These are phyloP conservation scores for Exophiala sp. DNA, from an alignment of 2,329 filamentous ascomycete genomes.

Conservation along the genomic window DNA sequence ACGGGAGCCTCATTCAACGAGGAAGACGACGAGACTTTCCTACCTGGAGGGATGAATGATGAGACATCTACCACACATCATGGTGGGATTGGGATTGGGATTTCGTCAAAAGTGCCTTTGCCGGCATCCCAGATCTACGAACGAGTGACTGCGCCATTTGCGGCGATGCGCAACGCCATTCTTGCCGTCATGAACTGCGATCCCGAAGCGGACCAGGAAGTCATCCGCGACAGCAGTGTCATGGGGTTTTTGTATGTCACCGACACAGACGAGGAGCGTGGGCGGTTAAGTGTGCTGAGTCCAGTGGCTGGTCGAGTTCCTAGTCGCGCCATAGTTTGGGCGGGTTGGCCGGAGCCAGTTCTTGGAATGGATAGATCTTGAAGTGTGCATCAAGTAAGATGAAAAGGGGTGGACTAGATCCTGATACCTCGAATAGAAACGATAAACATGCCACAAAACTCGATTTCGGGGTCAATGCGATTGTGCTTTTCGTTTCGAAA, in stretches of 20 bases:
- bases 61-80: conserved; percentile 25
- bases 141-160: conserved; percentile 31
- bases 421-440: background rate
- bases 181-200: conserved; percentile 78
- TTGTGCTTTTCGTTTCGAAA: too few species aligned
- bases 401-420: background rate
- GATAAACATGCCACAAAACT: too few species aligned
- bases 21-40: conserved; percentile 43
- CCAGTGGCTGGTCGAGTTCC: conserved; percentile 78
- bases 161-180: conserved; percentile 67
- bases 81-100: background rate
- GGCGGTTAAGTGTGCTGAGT: conserved; percentile 71
- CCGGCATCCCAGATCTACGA: conserved; percentile 28
- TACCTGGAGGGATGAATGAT: conserved; percentile 36
- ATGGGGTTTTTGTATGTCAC: conserved; percentile 92
- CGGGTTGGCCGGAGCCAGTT: conserved; percentile 77
- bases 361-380: conserved; percentile 63
- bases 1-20: conserved; percentile 16
- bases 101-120: conserved; percentile 24
- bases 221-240: conserved; percentile 70
- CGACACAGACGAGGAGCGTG: conserved; percentile 79
- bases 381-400: too few species aligned
- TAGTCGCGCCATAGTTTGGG: conserved; percentile 73
- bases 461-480: too few species aligned
- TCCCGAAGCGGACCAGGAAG: conserved; percentile 58